phyloP scores from a whole-genome alignment of 23 red algal genomes.

The Pyropia yezoensis region DNA sequence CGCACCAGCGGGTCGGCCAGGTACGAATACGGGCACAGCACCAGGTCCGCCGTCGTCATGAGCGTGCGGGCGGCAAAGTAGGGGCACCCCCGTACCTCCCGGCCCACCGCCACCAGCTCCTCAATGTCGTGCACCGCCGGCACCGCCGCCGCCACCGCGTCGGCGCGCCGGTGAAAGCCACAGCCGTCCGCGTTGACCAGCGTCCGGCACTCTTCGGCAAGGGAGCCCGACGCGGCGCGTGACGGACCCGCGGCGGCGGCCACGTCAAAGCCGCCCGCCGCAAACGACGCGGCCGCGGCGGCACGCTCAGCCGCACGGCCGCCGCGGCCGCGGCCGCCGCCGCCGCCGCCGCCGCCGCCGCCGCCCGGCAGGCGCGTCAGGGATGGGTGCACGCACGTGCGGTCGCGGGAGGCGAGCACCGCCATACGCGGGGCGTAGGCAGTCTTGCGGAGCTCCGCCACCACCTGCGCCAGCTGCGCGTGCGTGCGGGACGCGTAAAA shows the following conservation, averaged over 20 bases:
- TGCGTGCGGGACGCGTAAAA: constrained; percentile 54
- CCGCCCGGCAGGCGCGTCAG: no score
- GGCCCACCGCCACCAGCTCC: constrained; percentile 60
- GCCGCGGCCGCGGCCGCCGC: no score
- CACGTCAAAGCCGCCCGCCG: no score
- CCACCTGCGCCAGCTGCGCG: constrained; percentile 40
- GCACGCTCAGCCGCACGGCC: no score
- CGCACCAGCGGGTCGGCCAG: constrained; percentile 55
- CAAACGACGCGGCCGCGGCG: no score
- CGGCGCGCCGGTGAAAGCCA: background rate
- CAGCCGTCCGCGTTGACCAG: no score
- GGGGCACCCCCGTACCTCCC: constrained; percentile 33
- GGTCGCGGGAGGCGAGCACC: constrained; percentile 36
- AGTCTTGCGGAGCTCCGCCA: constrained; percentile 29
- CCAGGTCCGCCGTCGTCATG: constrained; percentile 48
- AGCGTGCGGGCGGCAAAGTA: constrained; percentile 66
- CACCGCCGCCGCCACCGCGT: background rate
- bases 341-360: no score
- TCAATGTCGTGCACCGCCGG: constrained; percentile 49
- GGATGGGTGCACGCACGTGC: constrained; percentile 27
- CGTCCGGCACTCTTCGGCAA: no score
- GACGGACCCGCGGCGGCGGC: no score
- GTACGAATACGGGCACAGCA: constrained; percentile 80
- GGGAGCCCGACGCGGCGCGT: no score
- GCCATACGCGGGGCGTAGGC: constrained; percentile 31